Base-by-base conservation (phyloP, 73 alveolate genomes). In the Paramecium octaurelia region DNA sequence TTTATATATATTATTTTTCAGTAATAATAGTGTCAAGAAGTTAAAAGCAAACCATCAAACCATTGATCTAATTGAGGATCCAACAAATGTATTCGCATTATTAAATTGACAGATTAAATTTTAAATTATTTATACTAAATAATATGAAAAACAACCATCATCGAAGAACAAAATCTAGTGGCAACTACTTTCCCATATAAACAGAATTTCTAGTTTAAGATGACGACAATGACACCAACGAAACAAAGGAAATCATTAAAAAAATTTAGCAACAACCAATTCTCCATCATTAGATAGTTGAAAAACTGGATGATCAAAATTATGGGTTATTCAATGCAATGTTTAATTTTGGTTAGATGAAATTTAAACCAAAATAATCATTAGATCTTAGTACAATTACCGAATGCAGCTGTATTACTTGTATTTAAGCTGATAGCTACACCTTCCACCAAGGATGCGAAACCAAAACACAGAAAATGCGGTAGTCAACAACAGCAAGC, bases 341-440 rank as follows among this genome's bases (percentile, higher is more conserved):
- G 84, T 64, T 64, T 18, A 64, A 34, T 64, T 64, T 64, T 64
- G 84, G 84, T 64, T 64, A 64, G 46, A 64, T 64, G 84, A 64
- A 64, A 34, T 64, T 31, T 64, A 64, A 64, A 64, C 84, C 84
- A 27, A 64, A 64, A 64, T 64, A 64, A 34, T 64, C 84, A 12
- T 34, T 64, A 64, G 84, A 64, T 34, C 46, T 64, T 27, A 64
- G 84, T n/a, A 64, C 84, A 0, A 64, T 64, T 31, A 64, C 84
- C 12, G 84, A 64, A 7, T 64, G 84, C 24, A 64, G 84, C 46
- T 64, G 84, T 64, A 64, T 31, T 24, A 34, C 7, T 31, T 64
- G 21, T 4, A 31, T 27, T 64, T 64, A 64, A 11, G 18, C 46
- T 27, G 23, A 27, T 54, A 64, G 84, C 84, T 34, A 64, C 84